Percentiles rank a stretch among this genome's conserved stretches.
Conservation (phyloP, 2,329 filamentous ascomycete genomes). For the Annulohypoxylon truncatum region DNA sequence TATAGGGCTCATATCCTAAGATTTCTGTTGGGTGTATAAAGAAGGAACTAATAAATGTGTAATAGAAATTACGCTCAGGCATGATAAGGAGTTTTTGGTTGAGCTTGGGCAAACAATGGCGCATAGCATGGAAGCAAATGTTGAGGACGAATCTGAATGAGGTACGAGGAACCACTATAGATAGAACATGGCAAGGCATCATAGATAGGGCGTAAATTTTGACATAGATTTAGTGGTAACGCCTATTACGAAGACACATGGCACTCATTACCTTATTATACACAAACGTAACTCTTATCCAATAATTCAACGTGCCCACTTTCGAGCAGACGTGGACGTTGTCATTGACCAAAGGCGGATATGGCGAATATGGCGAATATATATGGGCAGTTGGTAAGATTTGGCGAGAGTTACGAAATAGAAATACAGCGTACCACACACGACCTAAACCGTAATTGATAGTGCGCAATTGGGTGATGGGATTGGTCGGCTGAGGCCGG, state of each 20-base stretch:
- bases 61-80: conserved; percentile 18
- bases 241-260: not conserved
- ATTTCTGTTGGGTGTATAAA: not conserved
- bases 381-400: not conserved
- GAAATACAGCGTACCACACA: conserved; percentile 17
- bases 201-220: conserved; percentile 12
- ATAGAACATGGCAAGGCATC: conserved; percentile 21
- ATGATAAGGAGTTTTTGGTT: not conserved
- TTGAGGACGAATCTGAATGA: conserved; percentile 7
- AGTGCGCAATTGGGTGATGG: conserved; percentile 1
- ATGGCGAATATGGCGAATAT: not conserved
- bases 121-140: conserved; percentile 1
- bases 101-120: conserved; percentile 8
- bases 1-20: not conserved
- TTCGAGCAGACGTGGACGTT: not conserved
- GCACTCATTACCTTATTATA: not conserved
- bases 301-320: conserved; percentile 1
- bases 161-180: conserved; percentile 8
- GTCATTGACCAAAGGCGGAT: not conserved
- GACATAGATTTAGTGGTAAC: conserved; percentile 13
- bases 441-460: conserved; percentile 14
- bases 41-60: not conserved
- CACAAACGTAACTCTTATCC: not conserved
- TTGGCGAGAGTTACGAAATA: conserved; percentile 30
- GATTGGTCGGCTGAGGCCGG: conserved; percentile 24